Evolutionary conservation across 352 stramenopile genomes (phyloP).

Genomic region (Nothophytophthora sp.): DNA sequence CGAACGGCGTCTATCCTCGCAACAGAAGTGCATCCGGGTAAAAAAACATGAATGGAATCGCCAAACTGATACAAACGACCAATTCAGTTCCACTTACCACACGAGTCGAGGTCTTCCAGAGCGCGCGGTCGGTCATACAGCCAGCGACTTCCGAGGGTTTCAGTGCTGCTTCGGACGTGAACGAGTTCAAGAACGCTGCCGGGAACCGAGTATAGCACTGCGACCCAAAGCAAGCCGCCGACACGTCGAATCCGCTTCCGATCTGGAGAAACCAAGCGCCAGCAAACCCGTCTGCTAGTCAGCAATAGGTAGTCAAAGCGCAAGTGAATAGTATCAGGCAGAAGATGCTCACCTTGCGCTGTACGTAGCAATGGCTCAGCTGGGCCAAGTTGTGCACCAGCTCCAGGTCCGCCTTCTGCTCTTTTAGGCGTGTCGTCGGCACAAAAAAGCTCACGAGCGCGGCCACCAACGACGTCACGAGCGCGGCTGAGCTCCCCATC

Average conservation of each 20-base stretch:
- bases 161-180: slow-evolving; percentile 52
- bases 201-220: slow-evolving; percentile 94
- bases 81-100: slow-evolving; percentile 36
- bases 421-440: slow-evolving; percentile 22
- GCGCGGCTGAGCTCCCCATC: slow-evolving; percentile 94
- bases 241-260: slow-evolving; percentile 98
- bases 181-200: slow-evolving; percentile 49
- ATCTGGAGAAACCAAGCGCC: slow-evolving; percentile 50
- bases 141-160: slow-evolving; percentile 52
- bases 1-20: slow-evolving; percentile 48
- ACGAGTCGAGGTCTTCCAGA: slow-evolving; percentile 52
- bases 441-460: slow-evolving; percentile 89
- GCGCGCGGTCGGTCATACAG: slow-evolving; percentile 37
- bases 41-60: neutral
- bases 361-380: slow-evolving; percentile 94
- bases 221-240: slow-evolving; percentile 92
- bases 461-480: slow-evolving; percentile 95
- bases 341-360: slow-evolving; percentile 87
- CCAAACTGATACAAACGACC: neutral
- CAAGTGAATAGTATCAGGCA: neutral
- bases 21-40: no score
- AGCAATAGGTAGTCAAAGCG: neutral
- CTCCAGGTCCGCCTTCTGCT: slow-evolving; percentile 23
- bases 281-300: neutral
- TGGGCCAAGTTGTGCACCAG: slow-evolving; percentile 96